phyloP scores from a whole-genome alignment of 768 basidiomycete species.

The Lentinula lateritia region DNA sequence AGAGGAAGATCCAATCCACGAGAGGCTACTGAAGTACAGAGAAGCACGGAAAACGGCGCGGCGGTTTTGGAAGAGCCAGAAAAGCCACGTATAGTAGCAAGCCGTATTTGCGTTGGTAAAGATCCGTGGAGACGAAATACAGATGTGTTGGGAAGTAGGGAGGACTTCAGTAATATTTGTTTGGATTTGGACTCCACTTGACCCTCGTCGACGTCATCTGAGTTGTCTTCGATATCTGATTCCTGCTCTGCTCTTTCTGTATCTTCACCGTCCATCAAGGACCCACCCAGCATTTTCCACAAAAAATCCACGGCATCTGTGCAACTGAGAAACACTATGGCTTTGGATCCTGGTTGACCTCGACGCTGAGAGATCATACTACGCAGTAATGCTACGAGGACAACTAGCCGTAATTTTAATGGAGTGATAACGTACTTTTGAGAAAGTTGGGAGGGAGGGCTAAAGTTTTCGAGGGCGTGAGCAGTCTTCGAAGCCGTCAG shows the following conservation, averaged over 20 bases:
- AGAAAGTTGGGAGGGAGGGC: constrained; percentile 87
- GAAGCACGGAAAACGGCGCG: constrained; percentile 61
- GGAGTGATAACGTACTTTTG: constrained; percentile 91
- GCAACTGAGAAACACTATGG: constrained; percentile 95
- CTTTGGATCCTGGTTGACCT: constrained; percentile 51
- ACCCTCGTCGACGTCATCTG: constrained; percentile 8
- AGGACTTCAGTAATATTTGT: constrained; percentile 51
- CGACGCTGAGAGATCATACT: constrained; percentile 64
- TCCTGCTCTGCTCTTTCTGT: not conserved
- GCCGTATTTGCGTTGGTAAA: constrained; percentile 72
- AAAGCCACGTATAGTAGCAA: constrained; percentile 81
- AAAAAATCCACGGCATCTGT: constrained; percentile 98
- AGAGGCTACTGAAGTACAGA: constrained; percentile 98
- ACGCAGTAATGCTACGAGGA: constrained; percentile 81
- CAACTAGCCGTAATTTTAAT: constrained; percentile 89
- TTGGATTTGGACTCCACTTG: constrained; percentile 18
- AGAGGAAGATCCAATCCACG: constrained; percentile 93
- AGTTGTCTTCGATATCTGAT: constrained; percentile 16
- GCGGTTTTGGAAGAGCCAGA: constrained; percentile 36
- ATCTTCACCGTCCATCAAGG: constrained; percentile 4
- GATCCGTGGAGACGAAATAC: constrained; percentile 94
- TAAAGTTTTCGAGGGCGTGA: constrained; percentile 57
- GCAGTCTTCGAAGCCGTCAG: constrained; percentile 10
- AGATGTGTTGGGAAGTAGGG: constrained; percentile 75
- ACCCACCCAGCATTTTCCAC: constrained; percentile 61